Base-by-base conservation (phyloP, 768 basidiomycete genomes). In the Russula earlei region DNA sequence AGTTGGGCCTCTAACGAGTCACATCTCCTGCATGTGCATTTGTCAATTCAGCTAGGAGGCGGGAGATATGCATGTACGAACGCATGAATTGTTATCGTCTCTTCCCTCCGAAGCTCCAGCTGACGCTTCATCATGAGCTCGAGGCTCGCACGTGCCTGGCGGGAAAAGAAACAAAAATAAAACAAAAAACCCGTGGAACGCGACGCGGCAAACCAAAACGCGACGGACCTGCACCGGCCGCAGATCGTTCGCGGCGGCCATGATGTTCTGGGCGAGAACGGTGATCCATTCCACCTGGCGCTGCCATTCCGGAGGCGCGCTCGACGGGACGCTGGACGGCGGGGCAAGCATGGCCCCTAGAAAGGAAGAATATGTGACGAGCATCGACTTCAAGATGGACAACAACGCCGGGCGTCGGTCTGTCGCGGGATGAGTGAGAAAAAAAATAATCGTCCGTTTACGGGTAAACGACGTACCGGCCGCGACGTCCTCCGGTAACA, bases 171-270 rank as follows among this genome's bases (percentile, higher is more conserved):
- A 12, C 20, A 33, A 56, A 27, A 49, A n/a, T n/a, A n/a, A n/a
- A n/a, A n/a, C n/a, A n/a, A 19, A 20, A 27, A n/a, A n/a, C n/a
- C n/a, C 22, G 38, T 34, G 29, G 15, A 55, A 20, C 8, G 17
- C 36, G 34, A 58, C 31, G 24, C 42, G 15, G 44, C 24, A 6
- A 19, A 17, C 2, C 17, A 10, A 17, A 52, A 41, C 60, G 4
- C 12, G 12, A 66, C 70, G 11, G 24, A 84, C 90, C 78, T 94
- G 91, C 5, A 92, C 86, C 0, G 91, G 91, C 24, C 92, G 80
- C 49, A 94, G 70, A 63, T 92, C 91, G 65, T 95, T 95, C 36
- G 87, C 88, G 17, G 88, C 87, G 14, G 85, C 87, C 81, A 93
- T 89, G 54, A 95, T 77, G 67, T 94, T 95, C 67, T 90, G 86